phyloP scores from a whole-genome alignment of 1,284 basidiomycete genomes.

The Malassezia pachydermatis region DNA sequence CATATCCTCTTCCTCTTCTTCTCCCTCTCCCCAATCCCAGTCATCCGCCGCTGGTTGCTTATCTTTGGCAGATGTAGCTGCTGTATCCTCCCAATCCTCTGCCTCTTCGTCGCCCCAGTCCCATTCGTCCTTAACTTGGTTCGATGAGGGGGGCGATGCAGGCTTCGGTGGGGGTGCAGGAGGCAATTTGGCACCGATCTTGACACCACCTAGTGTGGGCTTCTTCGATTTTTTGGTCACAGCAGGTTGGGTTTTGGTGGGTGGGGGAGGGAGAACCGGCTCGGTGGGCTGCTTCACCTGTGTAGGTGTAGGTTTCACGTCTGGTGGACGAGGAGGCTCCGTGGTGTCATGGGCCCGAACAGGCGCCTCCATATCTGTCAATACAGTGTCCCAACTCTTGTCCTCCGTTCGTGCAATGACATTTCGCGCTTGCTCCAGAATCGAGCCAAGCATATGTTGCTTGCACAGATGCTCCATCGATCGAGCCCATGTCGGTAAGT shows the following conservation, averaged over 20 bases:
- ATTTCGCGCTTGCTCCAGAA: slow-evolving; percentile 5
- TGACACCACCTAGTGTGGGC: slow-evolving; percentile 8
- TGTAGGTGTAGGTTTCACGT: background rate
- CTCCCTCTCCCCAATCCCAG: slow-evolving; percentile 14
- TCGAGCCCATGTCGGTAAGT: slow-evolving; percentile 8
- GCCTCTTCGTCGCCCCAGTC: slow-evolving; percentile 14
- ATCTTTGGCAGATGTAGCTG: background rate
- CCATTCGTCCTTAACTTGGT: slow-evolving; percentile 9
- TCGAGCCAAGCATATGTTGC: slow-evolving; percentile 4
- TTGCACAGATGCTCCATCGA: background rate
- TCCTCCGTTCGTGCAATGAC: background rate
- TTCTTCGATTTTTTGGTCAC: slow-evolving; percentile 1
- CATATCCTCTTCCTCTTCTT: slow-evolving; percentile 1
- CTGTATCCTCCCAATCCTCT: background rate
- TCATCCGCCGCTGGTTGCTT: background rate
- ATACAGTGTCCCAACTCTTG: slow-evolving; percentile 7
- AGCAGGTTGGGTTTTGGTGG: background rate
- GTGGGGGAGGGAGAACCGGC: background rate
- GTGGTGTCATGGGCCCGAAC: background rate
- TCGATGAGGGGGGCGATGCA: background rate
- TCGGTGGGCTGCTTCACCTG: background rate
- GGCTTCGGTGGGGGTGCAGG: background rate
- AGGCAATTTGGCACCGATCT: slow-evolving; percentile 9
- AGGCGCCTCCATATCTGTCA: background rate
- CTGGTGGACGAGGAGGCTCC: background rate